Evolutionary conservation across 2,329 filamentous ascomycete species (phyloP).

Genomic region (Aureobasidium namibiae): DNA sequence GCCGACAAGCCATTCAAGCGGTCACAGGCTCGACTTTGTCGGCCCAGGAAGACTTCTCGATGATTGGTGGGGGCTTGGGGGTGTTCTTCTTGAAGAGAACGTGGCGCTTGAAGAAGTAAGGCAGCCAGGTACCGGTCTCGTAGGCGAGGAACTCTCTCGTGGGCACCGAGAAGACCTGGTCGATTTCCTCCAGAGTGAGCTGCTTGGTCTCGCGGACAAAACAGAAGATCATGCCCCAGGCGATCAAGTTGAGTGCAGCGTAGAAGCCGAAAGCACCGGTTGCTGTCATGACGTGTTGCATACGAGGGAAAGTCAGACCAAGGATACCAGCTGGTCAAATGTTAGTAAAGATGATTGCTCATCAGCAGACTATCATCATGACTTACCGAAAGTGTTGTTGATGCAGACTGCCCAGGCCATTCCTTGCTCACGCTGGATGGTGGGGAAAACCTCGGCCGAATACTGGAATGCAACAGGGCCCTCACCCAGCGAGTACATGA

Average conservation of each 20-base stretch:
- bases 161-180: conserved; percentile 43
- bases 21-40: neutral
- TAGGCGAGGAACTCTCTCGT: conserved; percentile 33
- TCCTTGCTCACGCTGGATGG: conserved; percentile 35
- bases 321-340: conserved; percentile 24
- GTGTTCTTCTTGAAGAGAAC: conserved; percentile 29
- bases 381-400: conserved; percentile 52
- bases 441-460: conserved; percentile 38
- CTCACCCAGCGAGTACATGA: conserved; percentile 41
- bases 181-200: conserved; percentile 37
- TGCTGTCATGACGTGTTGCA: conserved; percentile 38
- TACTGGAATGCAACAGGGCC: conserved; percentile 36
- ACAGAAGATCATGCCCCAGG: conserved; percentile 43
- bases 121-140: conserved; percentile 31
- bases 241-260: conserved; percentile 48
- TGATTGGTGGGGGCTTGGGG: conserved; percentile 31
- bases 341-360: neutral
- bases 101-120: conserved; percentile 35
- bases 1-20: neutral
- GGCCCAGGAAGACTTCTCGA: conserved; percentile 23
- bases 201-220: conserved; percentile 38
- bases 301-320: conserved; percentile 37
- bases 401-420: conserved; percentile 50
- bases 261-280: conserved; percentile 50
- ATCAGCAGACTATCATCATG: conserved; percentile 24